These are phyloP conservation scores for Pyrenopolyporus hunteri DNA, from an alignment of 495 filamentous ascomycete genomes.

Conservation along the genomic window DNA sequence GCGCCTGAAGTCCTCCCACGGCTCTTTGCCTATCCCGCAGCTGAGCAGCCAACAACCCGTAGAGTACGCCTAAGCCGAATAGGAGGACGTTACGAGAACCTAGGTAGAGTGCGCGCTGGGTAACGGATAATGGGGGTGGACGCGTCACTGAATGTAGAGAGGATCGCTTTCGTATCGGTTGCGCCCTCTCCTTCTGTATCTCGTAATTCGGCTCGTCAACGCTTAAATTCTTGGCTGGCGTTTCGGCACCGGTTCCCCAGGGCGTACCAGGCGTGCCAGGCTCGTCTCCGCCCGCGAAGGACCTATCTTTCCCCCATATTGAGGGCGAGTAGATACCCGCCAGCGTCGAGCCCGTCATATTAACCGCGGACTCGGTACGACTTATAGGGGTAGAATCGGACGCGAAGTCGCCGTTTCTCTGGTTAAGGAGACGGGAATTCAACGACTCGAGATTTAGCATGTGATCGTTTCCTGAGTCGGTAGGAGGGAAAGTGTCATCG, in stretches of 20 bases:
- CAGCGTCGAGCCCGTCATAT: conserved; percentile 87
- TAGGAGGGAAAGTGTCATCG: conserved; percentile 59
- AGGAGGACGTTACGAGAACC: conserved; percentile 66
- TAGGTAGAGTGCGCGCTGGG: conserved; percentile 42
- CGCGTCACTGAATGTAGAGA: conserved; percentile 27
- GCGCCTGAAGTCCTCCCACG: conserved; percentile 61
- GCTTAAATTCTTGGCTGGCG: conserved; percentile 52
- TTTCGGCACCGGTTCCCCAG: conserved; percentile 76
- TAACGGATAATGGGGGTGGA: conserved; percentile 25
- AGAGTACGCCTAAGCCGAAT: conserved; percentile 81
- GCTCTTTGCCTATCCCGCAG: conserved; percentile 49
- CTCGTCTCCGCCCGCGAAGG: conserved; percentile 41
- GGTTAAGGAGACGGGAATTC: conserved; percentile 45
- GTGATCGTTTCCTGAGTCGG: conserved; percentile 16
- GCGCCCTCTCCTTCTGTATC: conserved; percentile 35
- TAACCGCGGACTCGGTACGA: conserved; percentile 78
- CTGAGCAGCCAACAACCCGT: conserved; percentile 85
- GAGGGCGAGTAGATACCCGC: conserved; percentile 87
- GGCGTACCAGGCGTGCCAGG: conserved; percentile 56
- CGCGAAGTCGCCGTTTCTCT: conserved; percentile 32
- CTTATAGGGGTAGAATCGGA: conserved; percentile 48
- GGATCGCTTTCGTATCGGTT: conserved; percentile 27
- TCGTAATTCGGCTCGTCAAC: conserved; percentile 40
- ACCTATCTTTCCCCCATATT: conserved; percentile 53
- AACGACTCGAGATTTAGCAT: conserved; percentile 38